phyloP scores from a whole-genome alignment of 495 filamentous ascomycete genomes.

The Durotheca rogersii region DNA sequence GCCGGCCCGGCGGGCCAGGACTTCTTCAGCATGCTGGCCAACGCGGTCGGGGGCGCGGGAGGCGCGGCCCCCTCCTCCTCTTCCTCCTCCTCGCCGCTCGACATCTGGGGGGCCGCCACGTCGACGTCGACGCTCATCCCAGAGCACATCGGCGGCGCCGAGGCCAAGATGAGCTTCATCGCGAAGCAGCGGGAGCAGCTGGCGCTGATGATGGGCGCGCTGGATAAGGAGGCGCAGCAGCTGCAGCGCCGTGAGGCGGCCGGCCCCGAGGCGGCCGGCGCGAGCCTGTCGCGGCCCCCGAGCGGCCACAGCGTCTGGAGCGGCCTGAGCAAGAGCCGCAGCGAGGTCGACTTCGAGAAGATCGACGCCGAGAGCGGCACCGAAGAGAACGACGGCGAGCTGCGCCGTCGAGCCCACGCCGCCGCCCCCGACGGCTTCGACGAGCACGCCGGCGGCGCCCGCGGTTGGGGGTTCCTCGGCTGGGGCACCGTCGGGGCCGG shows the following conservation, averaged over 20 bases:
- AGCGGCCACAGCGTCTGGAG: slow-evolving; percentile 52
- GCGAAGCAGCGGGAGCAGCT: slow-evolving; percentile 72
- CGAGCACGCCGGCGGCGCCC: slow-evolving; percentile 13
- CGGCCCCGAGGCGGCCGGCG: too few species aligned
- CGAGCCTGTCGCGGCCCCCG: slow-evolving; percentile 41
- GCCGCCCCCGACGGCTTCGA: slow-evolving; percentile 11
- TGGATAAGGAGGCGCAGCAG: slow-evolving; percentile 68
- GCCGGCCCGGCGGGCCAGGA: slow-evolving; percentile 54
- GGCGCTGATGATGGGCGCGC: slow-evolving; percentile 65
- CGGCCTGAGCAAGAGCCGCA: slow-evolving; percentile 66
- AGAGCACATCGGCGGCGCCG: slow-evolving; percentile 56
- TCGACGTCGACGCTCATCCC: slow-evolving; percentile 71
- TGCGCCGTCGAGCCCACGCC: slow-evolving; percentile 25
- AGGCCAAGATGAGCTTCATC: slow-evolving; percentile 70
- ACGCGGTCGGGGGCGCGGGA: slow-evolving; percentile 57
- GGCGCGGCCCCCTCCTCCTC: slow-evolving; percentile 13
- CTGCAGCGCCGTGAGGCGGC: too few species aligned
- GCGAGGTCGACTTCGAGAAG: slow-evolving; percentile 79
- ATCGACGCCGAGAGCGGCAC: slow-evolving; percentile 70
- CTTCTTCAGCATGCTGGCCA: slow-evolving; percentile 73
- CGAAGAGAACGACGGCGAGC: slow-evolving; percentile 45
- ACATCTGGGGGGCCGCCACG: slow-evolving; percentile 51
- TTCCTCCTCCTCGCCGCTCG: slow-evolving; percentile 3
- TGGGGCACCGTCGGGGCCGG: slow-evolving; percentile 44
- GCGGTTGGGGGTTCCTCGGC: slow-evolving; percentile 62